Percentiles rank a stretch among this genome's conserved stretches.
Evolutionary conservation across 257 asterid species (phyloP).

Genomic region (Jacaranda mimosifolia): DNA sequence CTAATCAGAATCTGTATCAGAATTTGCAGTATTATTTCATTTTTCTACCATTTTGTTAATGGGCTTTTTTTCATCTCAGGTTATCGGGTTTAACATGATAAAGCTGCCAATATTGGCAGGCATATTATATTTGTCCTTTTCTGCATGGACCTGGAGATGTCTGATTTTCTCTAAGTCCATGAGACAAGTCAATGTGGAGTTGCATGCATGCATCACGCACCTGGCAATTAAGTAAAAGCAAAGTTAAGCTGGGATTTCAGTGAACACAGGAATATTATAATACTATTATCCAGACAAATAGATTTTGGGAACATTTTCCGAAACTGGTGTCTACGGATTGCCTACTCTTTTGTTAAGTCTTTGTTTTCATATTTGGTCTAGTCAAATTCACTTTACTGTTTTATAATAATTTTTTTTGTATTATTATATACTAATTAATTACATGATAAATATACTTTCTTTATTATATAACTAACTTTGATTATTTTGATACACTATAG

Average conservation of each 20-base stretch:
- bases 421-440: too few relatives aligned
- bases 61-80: too few relatives aligned
- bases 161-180: background rate
- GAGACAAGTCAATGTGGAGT: constrained; percentile 44
- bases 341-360: too few relatives aligned
- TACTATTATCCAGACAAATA: too few relatives aligned
- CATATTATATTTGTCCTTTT: constrained; percentile 27
- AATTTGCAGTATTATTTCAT: background rate
- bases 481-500: too few relatives aligned
- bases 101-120: background rate
- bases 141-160: constrained; percentile 39
- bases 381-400: too few relatives aligned
- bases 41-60: background rate
- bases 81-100: background rate
- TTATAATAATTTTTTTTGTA: too few relatives aligned
- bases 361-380: too few relatives aligned
- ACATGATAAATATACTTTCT: too few relatives aligned
- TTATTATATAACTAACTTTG: too few relatives aligned
- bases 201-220: constrained; percentile 49
- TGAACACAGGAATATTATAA: background rate
- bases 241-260: constrained; percentile 14
- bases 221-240: constrained; percentile 11
- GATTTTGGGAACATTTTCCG: too few relatives aligned
- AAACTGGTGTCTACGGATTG: too few relatives aligned
- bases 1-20: constrained; percentile 31